Evolutionary conservation across 768 basidiomycete species (phyloP), one percentile per base, ranked within the genome.

Genomic region (Flagelloscypha sp.): DNA sequence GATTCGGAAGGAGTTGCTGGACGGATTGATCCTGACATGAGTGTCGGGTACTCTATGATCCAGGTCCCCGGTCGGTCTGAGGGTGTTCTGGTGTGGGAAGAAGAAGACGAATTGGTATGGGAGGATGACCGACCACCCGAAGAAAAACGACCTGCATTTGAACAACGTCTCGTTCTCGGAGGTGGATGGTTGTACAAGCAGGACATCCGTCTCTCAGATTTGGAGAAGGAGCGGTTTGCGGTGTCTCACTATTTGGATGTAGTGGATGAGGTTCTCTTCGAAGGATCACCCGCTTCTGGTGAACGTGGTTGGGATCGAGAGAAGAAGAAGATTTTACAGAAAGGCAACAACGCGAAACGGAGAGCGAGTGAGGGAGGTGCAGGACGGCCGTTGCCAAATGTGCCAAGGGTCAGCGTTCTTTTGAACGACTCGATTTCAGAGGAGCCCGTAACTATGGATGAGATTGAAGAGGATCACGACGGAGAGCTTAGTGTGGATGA

Each of bases 151-250:
- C 81, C 84, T 43, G 61, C 67, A 12, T 90, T 87, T 87, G 87
- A 89, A 48, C 82, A 88, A 49, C 65, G 76, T 23, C 68, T 90
- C 8, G 78, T 87, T 0, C 63, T 89, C 9, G 82, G 83, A 17
- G 79, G 79, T 19, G 87, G 87, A 5, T 89, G 86, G 84, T 49
- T 89, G 36, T 90, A 90, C 51, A 67, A 59, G 38, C 80, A 79
- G 48, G 79, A 84, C 46, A 48, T 87, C 36, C 56, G 48, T 11
- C 56, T 80, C 21, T 57, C 53, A 13, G 66, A 77, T 20, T 55
- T 89, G 37, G 52, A 24, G 44, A 73, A 65, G 52, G 84, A 88
- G 53, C 60, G 71, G 44, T 55, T 54, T 1, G 67, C 72, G 4
- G 71, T 90, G 3, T 53, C 56, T 24, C 52, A 59, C 31, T 92